Conservation (phyloP, 495 filamentous ascomycete genomes). For the Aspergillus panamensis region DNA sequence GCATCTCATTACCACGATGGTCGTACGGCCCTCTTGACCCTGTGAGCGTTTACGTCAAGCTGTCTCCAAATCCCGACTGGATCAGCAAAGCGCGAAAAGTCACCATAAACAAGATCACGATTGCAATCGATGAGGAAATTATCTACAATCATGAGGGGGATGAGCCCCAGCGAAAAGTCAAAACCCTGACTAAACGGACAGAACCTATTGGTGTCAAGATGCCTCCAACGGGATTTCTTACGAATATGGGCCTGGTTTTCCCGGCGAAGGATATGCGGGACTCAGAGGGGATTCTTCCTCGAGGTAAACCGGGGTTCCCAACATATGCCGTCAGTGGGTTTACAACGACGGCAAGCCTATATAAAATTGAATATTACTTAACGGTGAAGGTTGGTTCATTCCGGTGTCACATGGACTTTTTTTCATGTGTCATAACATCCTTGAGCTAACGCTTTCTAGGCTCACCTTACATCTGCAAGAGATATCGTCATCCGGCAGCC, state of each 20-base stretch:
- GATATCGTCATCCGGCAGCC: conserved; percentile 89
- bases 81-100: conserved; percentile 84
- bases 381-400: conserved; percentile 75
- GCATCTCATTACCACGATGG: conserved; percentile 89
- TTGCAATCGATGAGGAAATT: conserved; percentile 94
- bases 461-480: conserved; percentile 81
- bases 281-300: conserved; percentile 78
- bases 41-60: conserved; percentile 89
- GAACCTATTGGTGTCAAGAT: conserved; percentile 77
- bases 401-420: not conserved
- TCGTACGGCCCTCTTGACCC: conserved; percentile 95
- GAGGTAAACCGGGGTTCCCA: conserved; percentile 83
- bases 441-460: conserved; percentile 49
- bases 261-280: conserved; percentile 88
- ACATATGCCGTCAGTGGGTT: conserved; percentile 86
- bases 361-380: conserved; percentile 97
- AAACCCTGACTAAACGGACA: conserved; percentile 77
- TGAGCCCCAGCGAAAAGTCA: conserved; percentile 87
- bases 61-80: conserved; percentile 90
- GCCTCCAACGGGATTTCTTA: conserved; percentile 83
- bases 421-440: not conserved
- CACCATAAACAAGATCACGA: conserved; percentile 89
- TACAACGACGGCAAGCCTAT: conserved; percentile 88
- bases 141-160: conserved; percentile 98
- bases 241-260: conserved; percentile 86